These are phyloP conservation scores for Pichia sp. DNA, from an alignment of 1,139 yeast species.

Conservation along the genomic window DNA sequence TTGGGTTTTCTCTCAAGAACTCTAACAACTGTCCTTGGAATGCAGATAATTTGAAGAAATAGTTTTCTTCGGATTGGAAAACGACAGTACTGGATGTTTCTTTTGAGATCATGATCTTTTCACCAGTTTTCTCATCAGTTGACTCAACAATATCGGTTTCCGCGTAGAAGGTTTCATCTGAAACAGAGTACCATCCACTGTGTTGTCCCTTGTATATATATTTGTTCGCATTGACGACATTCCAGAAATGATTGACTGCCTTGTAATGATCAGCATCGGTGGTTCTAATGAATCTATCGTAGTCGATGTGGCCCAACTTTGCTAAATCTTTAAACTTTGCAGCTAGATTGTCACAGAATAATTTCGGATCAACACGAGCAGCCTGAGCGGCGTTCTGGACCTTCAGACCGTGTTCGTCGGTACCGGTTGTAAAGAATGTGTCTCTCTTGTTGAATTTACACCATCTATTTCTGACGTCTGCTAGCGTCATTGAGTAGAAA, in stretches of 20 bases:
- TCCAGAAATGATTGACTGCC: conserved; percentile 74
- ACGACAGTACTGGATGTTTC: conserved; percentile 79
- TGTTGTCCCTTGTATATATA: conserved; percentile 81
- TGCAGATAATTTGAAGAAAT: conserved; percentile 72
- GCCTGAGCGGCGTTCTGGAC: conserved; percentile 75
- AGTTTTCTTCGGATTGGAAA: conserved; percentile 78
- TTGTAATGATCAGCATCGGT: conserved; percentile 76
- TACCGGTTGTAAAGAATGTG: conserved; percentile 78
- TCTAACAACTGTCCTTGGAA: conserved; percentile 56
- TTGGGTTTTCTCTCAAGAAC: conserved; percentile 45
- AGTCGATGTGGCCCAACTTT: conserved; percentile 49
- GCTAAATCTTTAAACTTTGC: conserved; percentile 66
- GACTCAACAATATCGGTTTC: conserved; percentile 65
- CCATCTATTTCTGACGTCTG: conserved; percentile 83
- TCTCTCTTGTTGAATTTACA: conserved; percentile 44
- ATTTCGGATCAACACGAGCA: conserved; percentile 52
- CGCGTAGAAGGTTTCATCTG: conserved; percentile 95
- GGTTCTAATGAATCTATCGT: conserved; percentile 84
- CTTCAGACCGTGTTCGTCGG: conserved; percentile 96
- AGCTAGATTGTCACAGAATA: conserved; percentile 71
- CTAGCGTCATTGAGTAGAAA: conserved; percentile 79
- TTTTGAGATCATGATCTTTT: conserved; percentile 47
- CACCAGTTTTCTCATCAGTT: conserved; percentile 38
- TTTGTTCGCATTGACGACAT: conserved; percentile 53
- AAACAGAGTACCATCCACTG: conserved; percentile 91